phyloP scores from a whole-genome alignment of 139 green algal genomes.

The Dunaliella primolecta region DNA sequence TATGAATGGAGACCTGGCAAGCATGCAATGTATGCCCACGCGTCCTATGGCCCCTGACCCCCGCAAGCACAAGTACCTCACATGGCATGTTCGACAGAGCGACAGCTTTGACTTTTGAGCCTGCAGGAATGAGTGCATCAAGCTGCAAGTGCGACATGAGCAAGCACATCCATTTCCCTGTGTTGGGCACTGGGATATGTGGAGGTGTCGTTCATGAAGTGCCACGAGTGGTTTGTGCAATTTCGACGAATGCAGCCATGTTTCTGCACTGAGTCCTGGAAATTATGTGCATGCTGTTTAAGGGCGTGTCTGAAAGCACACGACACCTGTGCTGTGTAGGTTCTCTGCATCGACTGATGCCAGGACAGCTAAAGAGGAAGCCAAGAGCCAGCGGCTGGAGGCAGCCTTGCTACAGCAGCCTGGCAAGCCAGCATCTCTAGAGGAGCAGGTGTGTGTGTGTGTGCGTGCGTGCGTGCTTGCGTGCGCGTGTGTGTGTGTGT shows the following conservation, averaged over 20 bases:
- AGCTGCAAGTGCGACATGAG: no score
- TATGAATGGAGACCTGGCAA: no score
- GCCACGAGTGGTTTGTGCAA: background rate
- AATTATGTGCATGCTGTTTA: background rate
- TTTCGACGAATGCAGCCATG: background rate
- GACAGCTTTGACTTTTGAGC: no score
- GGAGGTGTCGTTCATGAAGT: background rate
- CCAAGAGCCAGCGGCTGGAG: conserved; percentile 26
- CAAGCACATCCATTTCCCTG: background rate
- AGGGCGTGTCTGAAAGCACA: background rate
- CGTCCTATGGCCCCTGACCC: no score
- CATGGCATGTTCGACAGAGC: no score
- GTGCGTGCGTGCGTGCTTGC: background rate
- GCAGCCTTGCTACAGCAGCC: conserved; percentile 50
- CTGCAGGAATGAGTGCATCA: no score
- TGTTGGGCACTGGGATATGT: background rate
- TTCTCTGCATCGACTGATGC: conserved; percentile 5
- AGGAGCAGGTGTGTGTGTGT: conserved; percentile 39
- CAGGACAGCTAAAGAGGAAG: conserved; percentile 21
- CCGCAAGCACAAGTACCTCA: no score
- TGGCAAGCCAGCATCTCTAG: conserved; percentile 39
- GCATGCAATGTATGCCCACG: no score
- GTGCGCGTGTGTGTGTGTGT: background rate
- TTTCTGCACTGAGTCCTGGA: background rate
- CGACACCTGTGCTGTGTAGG: conserved; percentile 1